Base-by-base conservation (phyloP, 805 yeast genomes). In the Candida quercuum region DNA sequence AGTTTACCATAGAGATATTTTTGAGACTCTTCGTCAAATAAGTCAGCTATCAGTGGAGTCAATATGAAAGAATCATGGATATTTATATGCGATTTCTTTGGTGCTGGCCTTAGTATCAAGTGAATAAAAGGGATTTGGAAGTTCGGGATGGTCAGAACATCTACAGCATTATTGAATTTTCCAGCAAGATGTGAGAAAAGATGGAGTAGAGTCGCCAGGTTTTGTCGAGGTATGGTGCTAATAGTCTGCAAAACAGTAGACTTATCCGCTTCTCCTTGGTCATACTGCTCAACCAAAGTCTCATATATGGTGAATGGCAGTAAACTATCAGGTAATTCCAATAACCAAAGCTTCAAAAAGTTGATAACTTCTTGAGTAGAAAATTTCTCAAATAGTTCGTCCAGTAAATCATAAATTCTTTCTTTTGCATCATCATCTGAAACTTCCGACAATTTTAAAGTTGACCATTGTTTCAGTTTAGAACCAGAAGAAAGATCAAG, bases 281-380 rank as follows among this genome's bases (percentile, higher is more conserved):
- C 38, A 34, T 52, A 54, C 2, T 38, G 23, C 8, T 26, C 39
- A 15, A 43, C 34, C 12, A 58, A 29, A 2, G 54, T 36, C 13
- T 58, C 63, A 39, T 51, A 56, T 4, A 52, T 41, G 1, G 50
- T 45, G 39, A 58, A 56, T 1, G 78, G 73, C 4, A 75, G 61
- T 19, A 78, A 53, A 20, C 82, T 70, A 45, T 76, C 81, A 0
- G 83, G 83, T 27, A 78, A 54, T 47, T 78, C 85, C 56, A 78
- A 57, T 23, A 78, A 61, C 64, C 76, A 77, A 23, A 73, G 51
- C 48, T 77, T 77, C 40, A 77, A 57, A 15, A 74, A 60, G 37
- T 69, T 67, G 5, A 61, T 37, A 39, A 63, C 47, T 26, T 50
- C 56, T 7, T 29, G 34, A 1, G 43, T 17, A 3, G 35, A 21